These are phyloP conservation scores for Pyronema domesticum DNA, from an alignment of 495 filamentous ascomycete species.

Conservation along the genomic window DNA sequence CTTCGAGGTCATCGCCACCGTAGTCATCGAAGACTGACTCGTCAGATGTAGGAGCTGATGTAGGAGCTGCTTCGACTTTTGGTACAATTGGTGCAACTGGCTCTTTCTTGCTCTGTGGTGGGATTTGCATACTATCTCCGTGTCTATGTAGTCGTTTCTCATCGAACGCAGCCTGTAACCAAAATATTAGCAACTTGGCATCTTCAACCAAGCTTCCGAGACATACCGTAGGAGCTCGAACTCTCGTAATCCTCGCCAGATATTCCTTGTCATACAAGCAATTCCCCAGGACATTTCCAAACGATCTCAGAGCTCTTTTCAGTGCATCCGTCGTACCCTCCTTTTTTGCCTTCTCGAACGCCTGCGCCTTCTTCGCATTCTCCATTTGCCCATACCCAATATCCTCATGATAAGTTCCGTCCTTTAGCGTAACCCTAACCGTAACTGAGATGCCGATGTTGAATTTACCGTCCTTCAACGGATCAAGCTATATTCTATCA, in stretches of 20 bases:
- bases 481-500: constrained; percentile 40
- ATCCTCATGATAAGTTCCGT: constrained; percentile 94
- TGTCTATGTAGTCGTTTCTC: constrained; percentile 17
- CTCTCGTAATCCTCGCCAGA: constrained; percentile 59
- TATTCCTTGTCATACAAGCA: constrained; percentile 97
- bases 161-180: constrained; percentile 13
- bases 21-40: constrained; percentile 17
- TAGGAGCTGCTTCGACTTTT: too few relatives aligned
- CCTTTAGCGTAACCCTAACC: constrained; percentile 69
- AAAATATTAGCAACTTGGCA: background rate
- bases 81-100: too few relatives aligned
- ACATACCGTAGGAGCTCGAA: constrained; percentile 34
- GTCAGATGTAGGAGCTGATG: background rate
- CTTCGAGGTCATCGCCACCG: constrained; percentile 24
- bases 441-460: constrained; percentile 72
- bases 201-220: background rate
- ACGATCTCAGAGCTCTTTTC: constrained; percentile 76
- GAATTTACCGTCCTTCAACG: constrained; percentile 46
- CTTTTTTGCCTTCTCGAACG: constrained; percentile 96
- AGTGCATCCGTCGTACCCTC: constrained; percentile 88
- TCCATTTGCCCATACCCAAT: constrained; percentile 91
- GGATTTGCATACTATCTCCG: constrained; percentile 2
- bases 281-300: constrained; percentile 91
- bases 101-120: too few relatives aligned
- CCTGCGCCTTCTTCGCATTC: constrained; percentile 86